Conservation (phyloP, 306 rosid genomes). For the Acmispon strigosus region DNA sequence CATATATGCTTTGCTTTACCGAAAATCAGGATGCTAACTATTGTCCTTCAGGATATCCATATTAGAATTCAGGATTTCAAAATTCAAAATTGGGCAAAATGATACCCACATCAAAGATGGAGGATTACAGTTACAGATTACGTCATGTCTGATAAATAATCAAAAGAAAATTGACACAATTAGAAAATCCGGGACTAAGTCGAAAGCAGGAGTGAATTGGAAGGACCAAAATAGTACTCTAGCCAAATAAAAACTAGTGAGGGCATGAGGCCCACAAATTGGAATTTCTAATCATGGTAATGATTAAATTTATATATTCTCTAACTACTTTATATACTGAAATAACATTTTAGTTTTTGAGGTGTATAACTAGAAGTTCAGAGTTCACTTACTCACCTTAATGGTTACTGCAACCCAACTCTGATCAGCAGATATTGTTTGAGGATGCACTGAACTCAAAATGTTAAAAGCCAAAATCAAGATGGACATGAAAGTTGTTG, state of each 20-base stretch:
- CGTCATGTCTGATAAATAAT: neutral
- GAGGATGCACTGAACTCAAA: constrained; percentile 49
- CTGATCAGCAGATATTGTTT: constrained; percentile 56
- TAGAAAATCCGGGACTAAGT: neutral
- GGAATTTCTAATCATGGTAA: constrained; percentile 1
- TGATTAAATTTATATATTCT: constrained; percentile 7
- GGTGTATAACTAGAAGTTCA: neutral
- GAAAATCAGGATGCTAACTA: neutral
- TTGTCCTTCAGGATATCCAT: constrained; percentile 3
- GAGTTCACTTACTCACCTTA: constrained; percentile 48
- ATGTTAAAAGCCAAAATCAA: constrained; percentile 47
- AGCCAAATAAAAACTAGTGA: neutral
- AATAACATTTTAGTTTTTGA: neutral
- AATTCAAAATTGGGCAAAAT: neutral
- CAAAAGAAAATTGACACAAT: neutral
- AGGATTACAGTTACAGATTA: neutral
- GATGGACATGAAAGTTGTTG: constrained; percentile 33
- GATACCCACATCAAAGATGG: neutral
- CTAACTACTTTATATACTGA: neutral
- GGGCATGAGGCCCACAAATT: neutral
- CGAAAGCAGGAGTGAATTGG: neutral
- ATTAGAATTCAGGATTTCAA: neutral
- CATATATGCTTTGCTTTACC: neutral
- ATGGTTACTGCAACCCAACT: constrained; percentile 60
- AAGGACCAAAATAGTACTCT: constrained; percentile 5